These are phyloP conservation scores for Penicillium subrubescens DNA, from an alignment of 495 filamentous ascomycete genomes.

Conservation along the genomic window DNA sequence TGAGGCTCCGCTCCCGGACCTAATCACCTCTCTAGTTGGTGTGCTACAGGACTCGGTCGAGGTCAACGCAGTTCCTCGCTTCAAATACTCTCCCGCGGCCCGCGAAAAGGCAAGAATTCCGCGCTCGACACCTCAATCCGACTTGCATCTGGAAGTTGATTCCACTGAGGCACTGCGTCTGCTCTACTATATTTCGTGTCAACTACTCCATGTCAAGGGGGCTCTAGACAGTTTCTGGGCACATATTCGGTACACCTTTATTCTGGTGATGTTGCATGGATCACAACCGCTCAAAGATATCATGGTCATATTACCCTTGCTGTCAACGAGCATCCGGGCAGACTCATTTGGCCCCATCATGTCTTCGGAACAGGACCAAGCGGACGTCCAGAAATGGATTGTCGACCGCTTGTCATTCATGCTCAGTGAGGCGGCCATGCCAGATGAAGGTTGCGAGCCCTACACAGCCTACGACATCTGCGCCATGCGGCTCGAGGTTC, in stretches of 20 bases:
- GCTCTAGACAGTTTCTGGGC: slow-evolving; percentile 60
- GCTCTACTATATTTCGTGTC: slow-evolving; percentile 58
- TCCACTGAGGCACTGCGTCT: slow-evolving; percentile 59
- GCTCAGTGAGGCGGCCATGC: slow-evolving; percentile 56
- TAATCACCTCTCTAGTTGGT: slow-evolving; percentile 56
- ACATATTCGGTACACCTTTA: slow-evolving; percentile 61
- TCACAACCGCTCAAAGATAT: slow-evolving; percentile 62
- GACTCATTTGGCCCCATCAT: slow-evolving; percentile 64
- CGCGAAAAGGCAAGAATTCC: slow-evolving; percentile 39
- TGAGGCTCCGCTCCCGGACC: slow-evolving; percentile 42
- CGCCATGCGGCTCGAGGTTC: slow-evolving; percentile 57
- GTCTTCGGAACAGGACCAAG: slow-evolving; percentile 52
- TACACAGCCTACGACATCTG: slow-evolving; percentile 54
- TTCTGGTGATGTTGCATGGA: slow-evolving; percentile 62
- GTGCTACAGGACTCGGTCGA: slow-evolving; percentile 59
- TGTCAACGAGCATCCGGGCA: slow-evolving; percentile 59
- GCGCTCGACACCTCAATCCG: slow-evolving; percentile 45
- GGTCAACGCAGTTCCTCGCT: slow-evolving; percentile 56
- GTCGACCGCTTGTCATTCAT: slow-evolving; percentile 63
- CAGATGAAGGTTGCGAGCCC: slow-evolving; percentile 48
- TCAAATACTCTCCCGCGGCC: slow-evolving; percentile 48
- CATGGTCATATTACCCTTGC: slow-evolving; percentile 55
- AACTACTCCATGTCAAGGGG: slow-evolving; percentile 43
- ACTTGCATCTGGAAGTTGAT: slow-evolving; percentile 53
- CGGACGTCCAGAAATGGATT: slow-evolving; percentile 57